Base-by-base conservation (phyloP, 805 yeast genomes). In the Myxozyma monticola region DNA sequence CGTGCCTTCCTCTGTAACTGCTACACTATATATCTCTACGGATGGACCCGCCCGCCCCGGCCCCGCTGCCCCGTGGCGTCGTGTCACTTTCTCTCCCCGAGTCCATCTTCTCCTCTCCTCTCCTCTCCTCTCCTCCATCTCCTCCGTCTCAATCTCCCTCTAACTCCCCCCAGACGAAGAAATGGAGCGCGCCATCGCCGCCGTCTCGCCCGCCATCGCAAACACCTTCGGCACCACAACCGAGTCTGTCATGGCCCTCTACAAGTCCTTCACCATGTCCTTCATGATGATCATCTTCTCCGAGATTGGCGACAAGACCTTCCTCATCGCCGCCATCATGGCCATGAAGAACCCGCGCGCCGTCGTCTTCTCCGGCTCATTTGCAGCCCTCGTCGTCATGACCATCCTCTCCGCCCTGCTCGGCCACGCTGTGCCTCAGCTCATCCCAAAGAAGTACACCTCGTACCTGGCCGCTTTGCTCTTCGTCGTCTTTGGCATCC, bases 291-390 rank as follows among this genome's bases (percentile, higher is more conserved):
- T 93, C 64, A 71, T 87, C 28, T 86, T 89, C n/a, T 86, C 96
- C 25, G 99, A 93, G 69, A 84, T 93, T 51, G 99, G 99, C 52
- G 99, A 93, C 68, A 93, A 93, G 72, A 93, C 99, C 0, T 93
- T 93, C 66, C 76, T 93, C 59, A 88, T 93, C 62, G 97, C 99
- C 30, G 98, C 97, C 1, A 75, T 93, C 58, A 90, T 93, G 96
- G 96, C 98, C 26, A 93, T 93, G 98, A 86, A 88, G 65, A 84
- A 89, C 69, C 80, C 90, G 17, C 78, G 95, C 62, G 62, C 78
- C 63, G 75, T 88, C 40, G 98, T 93, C n/a, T 91, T 93, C 66
- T 74, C 88, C 7, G 83, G 96, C 14, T 93, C 96, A 2, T 88
- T 88, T 59, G 67, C 85, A 12, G 88, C 98, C 1, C 76, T 93